Base-by-base conservation (phyloP, 2,329 filamentous ascomycete species). In the Fusarium nelsonii region DNA sequence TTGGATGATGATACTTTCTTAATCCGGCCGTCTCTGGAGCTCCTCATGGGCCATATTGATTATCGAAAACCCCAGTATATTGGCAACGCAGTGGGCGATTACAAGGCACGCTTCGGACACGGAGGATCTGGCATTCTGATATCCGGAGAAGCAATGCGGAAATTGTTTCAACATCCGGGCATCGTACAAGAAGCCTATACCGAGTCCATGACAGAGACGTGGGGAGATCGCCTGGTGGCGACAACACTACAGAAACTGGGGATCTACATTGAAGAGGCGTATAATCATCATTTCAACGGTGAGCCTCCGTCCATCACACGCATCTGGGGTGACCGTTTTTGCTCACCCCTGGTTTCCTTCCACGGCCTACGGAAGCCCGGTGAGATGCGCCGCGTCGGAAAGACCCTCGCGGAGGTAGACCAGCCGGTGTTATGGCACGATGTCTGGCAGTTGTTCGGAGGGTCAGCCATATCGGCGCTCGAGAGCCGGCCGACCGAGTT, bases 1-100 rank as follows among this genome's bases (percentile, higher is more conserved):
- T 75, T 86, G 15, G 86, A 88, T 74, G 86, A 88, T 74, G 86
- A 88, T 72, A 88, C 85, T 1, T 88, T 84, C 71, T 73, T 88
- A 44, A 79, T 87, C 44, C 81, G 81, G 52, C 79, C 82, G 4
- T 85, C 85, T 14, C 75, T 88, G 30, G 76, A 78, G 41, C 74
- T 82, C 3, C 75, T 88, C 14, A 78, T 88, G 15, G 79, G 80
- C 18, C 84, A 86, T 58, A 75, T 88, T 60, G 79, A 88, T 73
- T 79, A 82, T 3, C 69, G 77, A 8, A 75, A 78, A 52, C 81
- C 83, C 15, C 79, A 84, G 41, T 88, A 87, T 71, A 73, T 88
- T 23, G 86, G 86, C 37, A 88, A 88, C 60, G 84, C 85, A 3
- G 84, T 88, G 15, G 86, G 86, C 48, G 85, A 87, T 72, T 88